Evolutionary conservation across 768 basidiomycete species (phyloP).

Genomic region (Xerocomellus intermedius): DNA sequence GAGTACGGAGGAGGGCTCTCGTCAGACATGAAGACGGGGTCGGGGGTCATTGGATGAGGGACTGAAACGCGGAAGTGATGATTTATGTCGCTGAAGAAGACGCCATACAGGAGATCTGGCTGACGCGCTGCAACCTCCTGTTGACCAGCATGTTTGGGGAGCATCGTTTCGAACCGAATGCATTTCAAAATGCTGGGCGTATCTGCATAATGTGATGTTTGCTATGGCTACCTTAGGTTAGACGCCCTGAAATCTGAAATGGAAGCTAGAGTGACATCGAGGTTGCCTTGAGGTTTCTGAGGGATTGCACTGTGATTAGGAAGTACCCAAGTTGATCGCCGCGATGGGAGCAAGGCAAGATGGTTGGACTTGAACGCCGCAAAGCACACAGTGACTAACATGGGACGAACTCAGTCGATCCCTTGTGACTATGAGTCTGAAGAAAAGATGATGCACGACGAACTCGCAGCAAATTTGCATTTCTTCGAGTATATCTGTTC

Average conservation of each 20-base stretch:
- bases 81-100: neutral
- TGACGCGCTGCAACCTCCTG: constrained; percentile 5
- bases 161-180: neutral
- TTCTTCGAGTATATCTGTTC: no score
- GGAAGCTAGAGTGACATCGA: neutral
- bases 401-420: neutral
- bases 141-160: neutral
- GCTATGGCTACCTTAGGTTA: neutral
- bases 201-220: constrained; percentile 6
- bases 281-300: constrained; percentile 5
- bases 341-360: neutral
- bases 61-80: neutral
- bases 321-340: neutral
- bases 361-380: neutral
- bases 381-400: no score
- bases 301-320: neutral
- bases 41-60: neutral
- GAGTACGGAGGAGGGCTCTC: constrained; percentile 22
- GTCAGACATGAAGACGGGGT: constrained; percentile 1
- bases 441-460: neutral
- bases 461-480: no score
- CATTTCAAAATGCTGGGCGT: neutral
- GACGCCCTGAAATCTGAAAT: neutral
- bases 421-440: neutral
- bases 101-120: neutral